Evolutionary conservation across 495 filamentous ascomycete genomes (phyloP).

Genomic region (Ramalina peruviana): DNA sequence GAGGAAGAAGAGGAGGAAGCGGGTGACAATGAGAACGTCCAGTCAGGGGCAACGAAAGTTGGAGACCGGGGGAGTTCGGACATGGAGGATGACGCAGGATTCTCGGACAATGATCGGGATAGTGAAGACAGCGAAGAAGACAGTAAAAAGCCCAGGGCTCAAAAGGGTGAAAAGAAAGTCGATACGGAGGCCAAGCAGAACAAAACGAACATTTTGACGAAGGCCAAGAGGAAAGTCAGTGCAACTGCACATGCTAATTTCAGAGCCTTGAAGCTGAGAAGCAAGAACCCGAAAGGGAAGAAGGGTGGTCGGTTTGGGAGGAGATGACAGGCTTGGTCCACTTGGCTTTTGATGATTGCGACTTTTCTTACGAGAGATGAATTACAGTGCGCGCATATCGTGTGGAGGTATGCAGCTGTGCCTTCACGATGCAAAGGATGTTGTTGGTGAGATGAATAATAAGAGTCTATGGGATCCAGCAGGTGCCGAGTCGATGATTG

Average conservation of each 20-base stretch:
- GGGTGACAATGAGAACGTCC: constrained; percentile 30
- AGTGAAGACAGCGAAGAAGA: constrained; percentile 22
- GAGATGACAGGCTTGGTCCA: constrained; percentile 6
- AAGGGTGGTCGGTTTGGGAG: constrained; percentile 31
- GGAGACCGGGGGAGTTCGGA: not conserved
- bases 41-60: constrained; percentile 7
- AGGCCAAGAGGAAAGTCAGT: constrained; percentile 55
- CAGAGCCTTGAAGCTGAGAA: constrained; percentile 63
- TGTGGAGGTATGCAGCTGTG: no score
- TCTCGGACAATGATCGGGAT: constrained; percentile 8
- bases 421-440: no score
- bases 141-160: constrained; percentile 5
- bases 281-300: constrained; percentile 31
- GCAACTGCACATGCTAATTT: constrained; percentile 73
- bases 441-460: no score
- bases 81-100: not conserved
- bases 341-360: no score
- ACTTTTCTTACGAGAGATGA: no score
- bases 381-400: no score
- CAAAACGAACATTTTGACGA: constrained; percentile 18
- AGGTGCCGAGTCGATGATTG: no score
- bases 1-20: constrained; percentile 19
- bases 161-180: constrained; percentile 13
- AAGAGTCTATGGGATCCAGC: no score
- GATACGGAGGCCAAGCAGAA: constrained; percentile 20